Base-by-base conservation (phyloP, 495 filamentous ascomycete species). In the Pyrenula massariospora region DNA sequence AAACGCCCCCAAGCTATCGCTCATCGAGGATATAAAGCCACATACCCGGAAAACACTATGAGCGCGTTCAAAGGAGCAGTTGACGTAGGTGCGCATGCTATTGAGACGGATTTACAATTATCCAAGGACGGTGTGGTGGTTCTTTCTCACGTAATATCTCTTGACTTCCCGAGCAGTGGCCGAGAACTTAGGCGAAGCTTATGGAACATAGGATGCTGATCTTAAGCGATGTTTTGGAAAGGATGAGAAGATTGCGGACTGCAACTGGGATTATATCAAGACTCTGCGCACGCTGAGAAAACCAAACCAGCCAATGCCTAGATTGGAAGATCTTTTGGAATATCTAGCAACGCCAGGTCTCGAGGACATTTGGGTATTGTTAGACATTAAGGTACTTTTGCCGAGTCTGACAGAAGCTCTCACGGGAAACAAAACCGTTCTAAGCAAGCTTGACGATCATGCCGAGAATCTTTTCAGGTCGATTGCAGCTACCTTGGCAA, bases 371-470 rank as follows among this genome's bases (percentile, higher is more conserved):
- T 96, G 92, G 91, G 53, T 92, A 1, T 67, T 97, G 50, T 73
- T 97, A 0, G 92, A 97, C 65, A 88, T 97, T 62, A 97, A 97
- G 80, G 66, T n/a, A n/a, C n/a, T n/a, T n/a, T n/a, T n/a, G n/a
- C n/a, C n/a, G n/a, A n/a, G n/a, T n/a, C n/a, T n/a, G n/a, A n/a
- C n/a, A n/a, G n/a, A n/a, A n/a, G n/a, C n/a, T n/a, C n/a, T n/a
- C n/a, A n/a, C n/a, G n/a, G n/a, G n/a, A n/a, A n/a, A n/a, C n/a
- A n/a, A n/a, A n/a, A n/a, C n/a, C n/a, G n/a, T n/a, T n/a, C n/a
- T n/a, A n/a, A n/a, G n/a, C n/a, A n/a, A n/a, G n/a, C n/a, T 78
- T 12, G 77, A 85, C 63, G 86, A 94, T 62, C 76, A 92, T 57
- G 71, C 86, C 2, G 77, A 82, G 2, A 71, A 77, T 15, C 71